Conservation (phyloP, 2,329 filamentous ascomycete genomes). For the Drechslerella stenobrocha region DNA sequence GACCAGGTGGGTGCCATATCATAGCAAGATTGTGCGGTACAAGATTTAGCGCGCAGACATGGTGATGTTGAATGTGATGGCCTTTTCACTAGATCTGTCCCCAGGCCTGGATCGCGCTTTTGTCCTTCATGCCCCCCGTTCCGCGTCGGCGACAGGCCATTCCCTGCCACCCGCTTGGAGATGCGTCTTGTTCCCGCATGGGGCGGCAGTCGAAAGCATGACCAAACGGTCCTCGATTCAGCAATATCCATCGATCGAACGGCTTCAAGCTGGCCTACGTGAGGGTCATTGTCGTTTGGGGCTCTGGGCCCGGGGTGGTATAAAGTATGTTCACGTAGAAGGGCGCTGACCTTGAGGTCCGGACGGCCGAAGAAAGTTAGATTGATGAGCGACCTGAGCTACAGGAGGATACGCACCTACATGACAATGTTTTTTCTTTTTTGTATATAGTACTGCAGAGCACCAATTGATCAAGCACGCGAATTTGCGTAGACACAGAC, state of each 20-base stretch:
- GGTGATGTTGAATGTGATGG: slow-evolving; percentile 48
- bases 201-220: neutral
- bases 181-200: neutral
- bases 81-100: slow-evolving; percentile 43
- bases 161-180: neutral
- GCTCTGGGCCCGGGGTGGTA: neutral
- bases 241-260: neutral
- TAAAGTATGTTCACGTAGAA: too few relatives aligned
- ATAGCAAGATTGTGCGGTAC: slow-evolving; percentile 32
- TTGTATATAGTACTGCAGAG: slow-evolving; percentile 48
- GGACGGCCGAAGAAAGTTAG: slow-evolving; percentile 30
- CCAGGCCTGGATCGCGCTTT: slow-evolving; percentile 27
- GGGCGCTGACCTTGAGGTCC: slow-evolving; percentile 8
- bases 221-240: neutral
- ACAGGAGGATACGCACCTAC: slow-evolving; percentile 50
- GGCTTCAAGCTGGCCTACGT: neutral
- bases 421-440: slow-evolving; percentile 27
- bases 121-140: neutral
- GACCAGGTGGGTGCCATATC: slow-evolving; percentile 10
- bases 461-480: slow-evolving; percentile 47
- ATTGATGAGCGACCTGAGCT: slow-evolving; percentile 48
- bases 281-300: neutral
- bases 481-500: slow-evolving; percentile 48
- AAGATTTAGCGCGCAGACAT: slow-evolving; percentile 49
- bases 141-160: neutral